These are phyloP conservation scores for Phytophthora kernoviae DNA, from an alignment of 352 stramenopile species.

Conservation along the genomic window DNA sequence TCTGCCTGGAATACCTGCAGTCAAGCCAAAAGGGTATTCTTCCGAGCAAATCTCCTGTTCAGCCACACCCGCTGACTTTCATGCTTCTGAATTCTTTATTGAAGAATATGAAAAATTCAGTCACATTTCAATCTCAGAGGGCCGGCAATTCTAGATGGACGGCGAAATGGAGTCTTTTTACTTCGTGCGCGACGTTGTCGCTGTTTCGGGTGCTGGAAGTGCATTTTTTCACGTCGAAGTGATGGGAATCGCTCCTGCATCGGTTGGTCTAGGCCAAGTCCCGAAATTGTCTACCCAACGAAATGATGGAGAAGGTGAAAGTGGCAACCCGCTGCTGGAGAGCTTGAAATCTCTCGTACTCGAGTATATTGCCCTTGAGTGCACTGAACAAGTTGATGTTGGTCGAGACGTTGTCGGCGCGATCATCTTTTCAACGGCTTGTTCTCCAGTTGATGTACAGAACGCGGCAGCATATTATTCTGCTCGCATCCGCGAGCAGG, in stretches of 20 bases:
- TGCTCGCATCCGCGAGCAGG: slow-evolving; percentile 65
- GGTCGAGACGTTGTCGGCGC: slow-evolving; percentile 40
- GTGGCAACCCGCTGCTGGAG: slow-evolving; percentile 65
- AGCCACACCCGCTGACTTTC: slow-evolving; percentile 86
- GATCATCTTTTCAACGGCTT: slow-evolving; percentile 52
- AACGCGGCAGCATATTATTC: slow-evolving; percentile 54
- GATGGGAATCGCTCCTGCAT: slow-evolving; percentile 73
- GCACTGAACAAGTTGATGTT: slow-evolving; percentile 8
- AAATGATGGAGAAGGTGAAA: slow-evolving; percentile 23
- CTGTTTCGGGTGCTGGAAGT: slow-evolving; percentile 77
- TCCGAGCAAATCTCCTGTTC: slow-evolving; percentile 63
- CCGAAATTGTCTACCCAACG: slow-evolving; percentile 16
- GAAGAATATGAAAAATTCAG: slow-evolving; percentile 46
- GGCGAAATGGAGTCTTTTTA: slow-evolving; percentile 72
- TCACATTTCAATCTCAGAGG: slow-evolving; percentile 16
- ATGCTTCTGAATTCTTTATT: slow-evolving; percentile 89
- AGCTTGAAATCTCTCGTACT: slow-evolving; percentile 75
- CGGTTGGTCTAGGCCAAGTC: slow-evolving; percentile 83
- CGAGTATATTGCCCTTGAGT: slow-evolving; percentile 48
- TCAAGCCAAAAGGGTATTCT: slow-evolving; percentile 71
- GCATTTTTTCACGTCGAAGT: slow-evolving; percentile 89
- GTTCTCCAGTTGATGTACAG: slow-evolving; percentile 44
- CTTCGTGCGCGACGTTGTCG: slow-evolving; percentile 60
- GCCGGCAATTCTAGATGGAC: slow-evolving; percentile 20
- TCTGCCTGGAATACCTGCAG: slow-evolving; percentile 78